Evolutionary conservation across 2,329 filamentous ascomycete genomes (phyloP), one percentile per base, ranked within the genome.

Genomic region (Paraconiothyrium brasiliense): DNA sequence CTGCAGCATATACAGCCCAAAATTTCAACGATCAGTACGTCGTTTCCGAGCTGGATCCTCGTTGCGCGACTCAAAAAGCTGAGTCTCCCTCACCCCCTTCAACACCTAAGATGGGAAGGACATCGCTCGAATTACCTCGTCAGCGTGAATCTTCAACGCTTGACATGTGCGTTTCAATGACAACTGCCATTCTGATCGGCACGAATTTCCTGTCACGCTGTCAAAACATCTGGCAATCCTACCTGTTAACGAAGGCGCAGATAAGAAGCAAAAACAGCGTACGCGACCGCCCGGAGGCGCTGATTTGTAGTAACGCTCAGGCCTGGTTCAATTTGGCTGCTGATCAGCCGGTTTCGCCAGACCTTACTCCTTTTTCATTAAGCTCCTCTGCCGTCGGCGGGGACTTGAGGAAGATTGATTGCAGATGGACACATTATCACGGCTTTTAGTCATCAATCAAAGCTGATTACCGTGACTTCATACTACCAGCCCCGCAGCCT

Each of bases 331-430:
- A 43, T 54, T 30, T 54, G 35, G 30, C 9, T 51, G 37, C 50
- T 11, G 50, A 54, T 22, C n/a, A 54, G n/a, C 35, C 43, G 50
- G 50, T 35, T 11, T 54, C 50, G 34, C 50, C 50, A 41, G 50
- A n/a, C 22, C 50, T 43, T 27, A 3, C 10, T 41, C 13, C 14
- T 16, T 54, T 54, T 54, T 54, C 50, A 43, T 41, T 54, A 35
- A 54, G 35, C 9, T 27, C 22, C 22, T 43, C 35, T 41, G 50
- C 34, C 22, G 34, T 5, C 43, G 50, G 34, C 35, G 22, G 50
- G 50, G 50, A 48, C 13, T 54, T 27, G 34, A 54, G 50, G 34
- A 54, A 54, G 50, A 54, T 5, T 1, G 1, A 11, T 48, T 48
- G 44, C 14, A 11, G 11, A 13, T 11, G 4, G 22, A 14, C 44